phyloP scores from a whole-genome alignment of 306 rosid genomes.

The Vigna mungo region DNA sequence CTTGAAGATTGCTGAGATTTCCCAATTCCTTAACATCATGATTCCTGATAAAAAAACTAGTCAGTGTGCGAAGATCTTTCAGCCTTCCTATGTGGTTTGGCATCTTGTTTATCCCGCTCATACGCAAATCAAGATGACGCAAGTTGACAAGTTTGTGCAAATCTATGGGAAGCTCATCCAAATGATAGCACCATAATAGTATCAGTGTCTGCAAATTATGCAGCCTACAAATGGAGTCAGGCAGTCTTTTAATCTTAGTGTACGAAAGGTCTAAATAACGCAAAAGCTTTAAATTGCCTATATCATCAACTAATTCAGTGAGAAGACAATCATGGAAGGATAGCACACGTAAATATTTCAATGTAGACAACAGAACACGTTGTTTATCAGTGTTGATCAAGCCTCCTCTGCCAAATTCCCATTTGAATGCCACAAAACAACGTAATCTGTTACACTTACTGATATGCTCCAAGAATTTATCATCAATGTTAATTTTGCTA shows the following conservation, averaged over 20 bases:
- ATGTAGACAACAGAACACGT: neutral
- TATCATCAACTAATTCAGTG: neutral
- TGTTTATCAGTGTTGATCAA: neutral
- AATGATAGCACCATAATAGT: neutral
- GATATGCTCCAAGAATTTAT: neutral
- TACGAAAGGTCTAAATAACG: slow-evolving; percentile 28
- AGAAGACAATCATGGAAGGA: neutral
- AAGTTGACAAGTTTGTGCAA: slow-evolving; percentile 32
- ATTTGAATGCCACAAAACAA: neutral
- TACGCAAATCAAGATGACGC: slow-evolving; percentile 4
- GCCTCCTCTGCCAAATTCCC: neutral
- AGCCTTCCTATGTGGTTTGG: slow-evolving; percentile 33
- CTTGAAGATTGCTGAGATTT: slow-evolving; percentile 10
- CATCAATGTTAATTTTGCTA: rapidly evolving
- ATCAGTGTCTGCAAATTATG: slow-evolving; percentile 42
- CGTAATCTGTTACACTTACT: neutral
- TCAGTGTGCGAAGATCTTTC: slow-evolving; percentile 13
- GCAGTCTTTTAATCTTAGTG: neutral
- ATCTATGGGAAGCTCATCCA: slow-evolving; percentile 18
- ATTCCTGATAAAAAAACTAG: neutral
- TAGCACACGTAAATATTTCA: slow-evolving; percentile 20
- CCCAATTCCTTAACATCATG: slow-evolving; percentile 6
- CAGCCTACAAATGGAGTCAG: slow-evolving; percentile 35
- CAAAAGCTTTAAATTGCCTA: slow-evolving; percentile 35
- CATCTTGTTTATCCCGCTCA: slow-evolving; percentile 15